These are phyloP conservation scores for Dillenia suffruticosa DNA, from an alignment of 164 flowering plant species.

Conservation along the genomic window DNA sequence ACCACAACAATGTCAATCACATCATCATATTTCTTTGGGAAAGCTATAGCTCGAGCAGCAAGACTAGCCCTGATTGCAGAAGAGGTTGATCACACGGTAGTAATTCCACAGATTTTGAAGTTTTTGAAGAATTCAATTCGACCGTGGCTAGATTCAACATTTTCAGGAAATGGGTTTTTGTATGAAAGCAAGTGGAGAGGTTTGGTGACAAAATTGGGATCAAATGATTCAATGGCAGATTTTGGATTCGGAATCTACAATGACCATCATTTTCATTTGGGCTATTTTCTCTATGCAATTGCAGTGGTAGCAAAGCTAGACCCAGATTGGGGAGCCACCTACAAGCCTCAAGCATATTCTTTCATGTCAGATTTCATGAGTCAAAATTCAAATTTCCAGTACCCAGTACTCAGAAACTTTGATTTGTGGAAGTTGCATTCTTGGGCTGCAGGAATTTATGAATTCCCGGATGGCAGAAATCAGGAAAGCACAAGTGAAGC, in stretches of 20 bases:
- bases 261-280: slow-evolving; percentile 89
- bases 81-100: slow-evolving; percentile 55
- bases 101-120: slow-evolving; percentile 48
- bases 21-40: slow-evolving; percentile 84
- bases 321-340: slow-evolving; percentile 66
- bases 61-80: slow-evolving; percentile 87
- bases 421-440: slow-evolving; percentile 66
- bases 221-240: slow-evolving; percentile 68
- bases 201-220: slow-evolving; percentile 63
- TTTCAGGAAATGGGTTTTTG: slow-evolving; percentile 67
- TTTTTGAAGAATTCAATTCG: slow-evolving; percentile 60
- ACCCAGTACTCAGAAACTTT: slow-evolving; percentile 58
- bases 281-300: slow-evolving; percentile 80
- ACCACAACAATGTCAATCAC: slow-evolving; percentile 38
- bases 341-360: slow-evolving; percentile 53
- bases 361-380: slow-evolving; percentile 63
- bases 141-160: slow-evolving; percentile 86
- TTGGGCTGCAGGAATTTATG: slow-evolving; percentile 66
- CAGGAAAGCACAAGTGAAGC: slow-evolving; percentile 77
- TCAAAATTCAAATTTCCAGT: slow-evolving; percentile 32
- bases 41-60: slow-evolving; percentile 83
- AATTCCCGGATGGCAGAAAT: slow-evolving; percentile 61
- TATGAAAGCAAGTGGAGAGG: slow-evolving; percentile 91
- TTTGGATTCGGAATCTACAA: slow-evolving; percentile 87
- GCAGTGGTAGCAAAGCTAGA: slow-evolving; percentile 64